Evolutionary conservation across 179 eudicot species (phyloP).

Genomic region (Camellia oleifera): DNA sequence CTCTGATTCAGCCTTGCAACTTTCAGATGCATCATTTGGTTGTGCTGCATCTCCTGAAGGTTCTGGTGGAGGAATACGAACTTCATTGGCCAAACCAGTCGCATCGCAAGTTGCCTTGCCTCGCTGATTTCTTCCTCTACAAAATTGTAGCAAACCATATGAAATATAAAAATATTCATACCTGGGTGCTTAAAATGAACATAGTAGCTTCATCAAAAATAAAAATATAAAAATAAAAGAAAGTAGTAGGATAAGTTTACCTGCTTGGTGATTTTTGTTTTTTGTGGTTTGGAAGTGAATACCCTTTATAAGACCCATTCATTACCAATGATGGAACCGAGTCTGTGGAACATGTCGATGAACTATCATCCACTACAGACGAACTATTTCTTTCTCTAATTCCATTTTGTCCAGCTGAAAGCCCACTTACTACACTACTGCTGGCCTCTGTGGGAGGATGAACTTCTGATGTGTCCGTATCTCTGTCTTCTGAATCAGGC

Average conservation of each 20-base stretch:
- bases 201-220: background rate
- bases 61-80: constrained; percentile 34
- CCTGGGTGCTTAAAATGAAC: background rate
- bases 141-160: constrained; percentile 15
- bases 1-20: constrained; percentile 43
- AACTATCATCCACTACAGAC: constrained; percentile 77
- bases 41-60: constrained; percentile 27
- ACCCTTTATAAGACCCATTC: constrained; percentile 49
- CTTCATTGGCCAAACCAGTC: constrained; percentile 39
- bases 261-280: constrained; percentile 53
- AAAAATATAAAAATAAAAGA: background rate
- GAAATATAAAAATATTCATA: background rate
- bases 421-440: constrained; percentile 41
- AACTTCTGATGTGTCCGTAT: constrained; percentile 64
- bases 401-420: constrained; percentile 57
- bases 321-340: constrained; percentile 63
- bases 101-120: constrained; percentile 37
- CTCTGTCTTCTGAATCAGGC: constrained; percentile 78
- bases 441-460: constrained; percentile 52
- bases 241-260: constrained; percentile 24
- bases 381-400: constrained; percentile 42
- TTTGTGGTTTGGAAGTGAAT: constrained; percentile 33
- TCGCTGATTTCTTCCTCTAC: constrained; percentile 57
- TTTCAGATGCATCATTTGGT: constrained; percentile 35
- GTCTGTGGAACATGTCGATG: constrained; percentile 93